A percentile compares a stretch with the other conserved stretches of the same genome.
Evolutionary conservation across 2,329 filamentous ascomycete genomes (phyloP).

Genomic region (Cladosporium sp.): DNA sequence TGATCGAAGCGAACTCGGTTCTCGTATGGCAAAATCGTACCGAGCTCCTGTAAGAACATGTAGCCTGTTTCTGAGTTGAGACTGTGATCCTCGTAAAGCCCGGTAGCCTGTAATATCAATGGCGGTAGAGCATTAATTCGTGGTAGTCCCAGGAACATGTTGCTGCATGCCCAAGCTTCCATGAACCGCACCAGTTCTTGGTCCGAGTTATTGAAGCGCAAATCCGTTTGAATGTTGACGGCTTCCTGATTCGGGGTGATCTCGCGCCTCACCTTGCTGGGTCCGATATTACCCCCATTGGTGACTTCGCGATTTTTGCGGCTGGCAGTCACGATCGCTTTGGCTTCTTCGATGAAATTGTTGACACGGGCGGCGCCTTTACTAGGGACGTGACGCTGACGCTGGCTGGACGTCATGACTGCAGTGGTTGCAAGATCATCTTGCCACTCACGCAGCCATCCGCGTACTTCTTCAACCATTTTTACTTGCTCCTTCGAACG

Average conservation of each 20-base stretch:
- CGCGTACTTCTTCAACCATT: conserved; percentile 48
- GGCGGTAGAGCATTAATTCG: conserved; percentile 60
- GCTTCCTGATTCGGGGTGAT: conserved; percentile 22
- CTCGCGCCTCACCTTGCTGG: conserved; percentile 31
- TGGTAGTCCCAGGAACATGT: conserved; percentile 50
- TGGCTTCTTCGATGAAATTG: conserved; percentile 40
- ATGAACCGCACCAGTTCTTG: conserved; percentile 62
- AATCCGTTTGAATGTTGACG: conserved; percentile 19
- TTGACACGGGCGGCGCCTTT: conserved; percentile 27
- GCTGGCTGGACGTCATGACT: not conserved
- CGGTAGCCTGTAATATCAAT: conserved; percentile 58
- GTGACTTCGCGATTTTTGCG: conserved; percentile 36
- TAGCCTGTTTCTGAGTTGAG: conserved; percentile 42
- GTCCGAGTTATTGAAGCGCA: conserved; percentile 49
- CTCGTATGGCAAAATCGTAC: conserved; percentile 67
- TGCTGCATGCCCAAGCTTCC: conserved; percentile 61
- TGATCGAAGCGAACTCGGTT: conserved; percentile 60
- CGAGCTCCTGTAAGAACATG: conserved; percentile 72
- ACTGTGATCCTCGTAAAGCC: conserved; percentile 52
- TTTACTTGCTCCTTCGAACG: conserved; percentile 52
- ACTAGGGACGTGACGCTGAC: conserved; percentile 13
- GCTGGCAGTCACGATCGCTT: conserved; percentile 36
- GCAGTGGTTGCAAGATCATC: conserved; percentile 39
- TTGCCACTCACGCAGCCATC: conserved; percentile 52
- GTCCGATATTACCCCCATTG: conserved; percentile 32